A percentile compares a stretch with the other conserved stretches of the same genome.
These are phyloP conservation scores for Thraustochytrium striatum DNA, from an alignment of 352 stramenopile genomes.

Conservation along the genomic window DNA sequence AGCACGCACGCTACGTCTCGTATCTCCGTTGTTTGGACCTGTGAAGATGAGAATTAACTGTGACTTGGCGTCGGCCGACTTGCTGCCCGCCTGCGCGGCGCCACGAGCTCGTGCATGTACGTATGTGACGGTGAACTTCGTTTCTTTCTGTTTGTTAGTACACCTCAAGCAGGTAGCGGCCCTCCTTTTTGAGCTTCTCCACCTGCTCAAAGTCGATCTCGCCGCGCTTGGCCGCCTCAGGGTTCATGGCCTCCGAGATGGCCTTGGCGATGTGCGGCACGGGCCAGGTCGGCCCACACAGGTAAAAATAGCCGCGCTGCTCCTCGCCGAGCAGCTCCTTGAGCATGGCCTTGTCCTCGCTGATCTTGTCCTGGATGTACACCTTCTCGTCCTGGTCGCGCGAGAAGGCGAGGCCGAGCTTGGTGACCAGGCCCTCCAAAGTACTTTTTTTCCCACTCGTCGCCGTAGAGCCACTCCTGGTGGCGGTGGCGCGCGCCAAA, in stretches of 20 bases:
- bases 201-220: conserved; percentile 57
- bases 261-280: conserved; percentile 69
- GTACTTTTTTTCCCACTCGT: conserved; percentile 78
- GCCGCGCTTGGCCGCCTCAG: conserved; percentile 62
- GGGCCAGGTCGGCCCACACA: conserved; percentile 73
- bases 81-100: too few species aligned
- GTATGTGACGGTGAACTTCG: too few species aligned
- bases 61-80: too few species aligned
- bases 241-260: conserved; percentile 62
- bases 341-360: conserved; percentile 63
- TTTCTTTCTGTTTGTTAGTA: conserved; percentile 63
- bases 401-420: conserved; percentile 76
- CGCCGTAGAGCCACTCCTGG: conserved; percentile 92
- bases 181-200: conserved; percentile 70
- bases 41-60: too few species aligned
- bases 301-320: conserved; percentile 73
- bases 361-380: conserved; percentile 80
- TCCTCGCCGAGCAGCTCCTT: conserved; percentile 67
- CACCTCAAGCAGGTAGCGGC: conserved; percentile 73
- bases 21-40: too few species aligned
- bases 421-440: conserved; percentile 71
- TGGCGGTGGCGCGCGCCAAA: conserved; percentile 87
- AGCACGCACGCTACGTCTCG: too few species aligned
- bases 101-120: too few species aligned
- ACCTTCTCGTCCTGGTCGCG: conserved; percentile 79